These are phyloP conservation scores for Microcyclosporella mali DNA, from an alignment of 2,329 filamentous ascomycete genomes.

Conservation along the genomic window DNA sequence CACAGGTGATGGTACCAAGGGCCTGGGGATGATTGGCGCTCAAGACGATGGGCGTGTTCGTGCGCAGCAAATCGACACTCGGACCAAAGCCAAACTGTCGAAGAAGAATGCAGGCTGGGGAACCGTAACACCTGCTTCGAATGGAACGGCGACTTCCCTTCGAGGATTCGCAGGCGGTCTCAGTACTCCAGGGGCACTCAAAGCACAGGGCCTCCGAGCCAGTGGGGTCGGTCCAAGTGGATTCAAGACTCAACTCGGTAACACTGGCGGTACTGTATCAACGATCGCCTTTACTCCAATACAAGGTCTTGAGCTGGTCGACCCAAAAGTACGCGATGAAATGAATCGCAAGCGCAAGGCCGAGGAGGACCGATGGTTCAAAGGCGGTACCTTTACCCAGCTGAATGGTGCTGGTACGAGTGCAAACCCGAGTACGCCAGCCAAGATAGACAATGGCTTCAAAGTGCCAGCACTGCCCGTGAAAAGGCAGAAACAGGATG, in stretches of 20 bases:
- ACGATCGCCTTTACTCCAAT: conserved; percentile 90
- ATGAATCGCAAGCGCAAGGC: conserved; percentile 85
- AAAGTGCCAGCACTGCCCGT: conserved; percentile 72
- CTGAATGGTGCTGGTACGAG: conserved; percentile 45
- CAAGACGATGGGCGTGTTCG: conserved; percentile 83
- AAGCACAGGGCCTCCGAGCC: conserved; percentile 70
- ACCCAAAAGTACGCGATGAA: conserved; percentile 84
- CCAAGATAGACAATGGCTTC: conserved; percentile 61
- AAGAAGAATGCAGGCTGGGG: conserved; percentile 98
- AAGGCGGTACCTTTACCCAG: conserved; percentile 93
- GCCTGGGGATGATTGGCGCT: conserved; percentile 92
- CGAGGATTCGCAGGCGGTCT: conserved; percentile 65
- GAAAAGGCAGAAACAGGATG: conserved; percentile 54
- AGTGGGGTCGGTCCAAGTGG: conserved; percentile 63
- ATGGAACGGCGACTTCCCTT: conserved; percentile 72
- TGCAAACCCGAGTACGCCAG: conserved; percentile 28
- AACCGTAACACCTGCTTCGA: conserved; percentile 50
- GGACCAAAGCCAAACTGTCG: conserved; percentile 85
- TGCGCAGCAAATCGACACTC: conserved; percentile 80
- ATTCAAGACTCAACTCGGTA: conserved; percentile 24
- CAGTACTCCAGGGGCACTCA: conserved; percentile 61
- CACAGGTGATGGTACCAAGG: conserved; percentile 70
- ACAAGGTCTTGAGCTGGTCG: conserved; percentile 89
- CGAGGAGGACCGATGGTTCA: conserved; percentile 94
- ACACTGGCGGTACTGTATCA: conserved; percentile 56